Base-by-base conservation (phyloP, 129 eudicot genomes). In the Centella asiatica region DNA sequence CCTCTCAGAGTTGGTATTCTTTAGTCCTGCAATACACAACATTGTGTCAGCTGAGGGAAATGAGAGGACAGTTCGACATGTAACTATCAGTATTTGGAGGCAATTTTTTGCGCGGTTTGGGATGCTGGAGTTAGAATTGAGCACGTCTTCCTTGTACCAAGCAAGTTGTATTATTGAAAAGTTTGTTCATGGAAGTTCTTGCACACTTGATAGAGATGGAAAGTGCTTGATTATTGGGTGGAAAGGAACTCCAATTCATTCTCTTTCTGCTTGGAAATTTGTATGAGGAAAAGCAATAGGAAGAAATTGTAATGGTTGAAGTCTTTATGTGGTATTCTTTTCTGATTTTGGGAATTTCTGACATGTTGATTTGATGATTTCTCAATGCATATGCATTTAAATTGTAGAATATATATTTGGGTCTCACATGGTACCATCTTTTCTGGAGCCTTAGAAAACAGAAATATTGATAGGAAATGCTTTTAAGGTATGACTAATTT, bases 231-330 rank as follows among this genome's bases (percentile, higher is more conserved):
- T 68, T 32, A 46, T 86, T 4, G 84, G 89, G 51, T 86, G 95
- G 95, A 86, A 83, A 63, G 90, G 84, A 58, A 72, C 80, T 13
- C 84, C 89, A 4, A 45, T 83, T 44, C 49, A 54, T 29, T 69
- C 64, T 34, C 57, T 80, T 56, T 77, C 95, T 9, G 78, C 74
- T 27, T 86, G 87, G 89, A 80, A 62, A 55, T 77, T 82, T 11
- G 4, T 1, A 5, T 25, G 31, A 10, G 31, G 0, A 8, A 24
- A 23, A 50, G 23, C 28, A 10, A 7, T 23, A 7, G 29, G 57
- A 42, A 42, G 13, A 50, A 7, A 1, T 48, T n/a, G 8, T 48
- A 4, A 23, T 5, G 14, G 7, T 50, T 24, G 25, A 20, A 7
- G 29, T 50, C 15, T 22, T 23, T 24, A 24, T 1, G 13, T 23